Conservation (phyloP, 192 early-diverging fungal species). For the Pilaira anomala region DNA sequence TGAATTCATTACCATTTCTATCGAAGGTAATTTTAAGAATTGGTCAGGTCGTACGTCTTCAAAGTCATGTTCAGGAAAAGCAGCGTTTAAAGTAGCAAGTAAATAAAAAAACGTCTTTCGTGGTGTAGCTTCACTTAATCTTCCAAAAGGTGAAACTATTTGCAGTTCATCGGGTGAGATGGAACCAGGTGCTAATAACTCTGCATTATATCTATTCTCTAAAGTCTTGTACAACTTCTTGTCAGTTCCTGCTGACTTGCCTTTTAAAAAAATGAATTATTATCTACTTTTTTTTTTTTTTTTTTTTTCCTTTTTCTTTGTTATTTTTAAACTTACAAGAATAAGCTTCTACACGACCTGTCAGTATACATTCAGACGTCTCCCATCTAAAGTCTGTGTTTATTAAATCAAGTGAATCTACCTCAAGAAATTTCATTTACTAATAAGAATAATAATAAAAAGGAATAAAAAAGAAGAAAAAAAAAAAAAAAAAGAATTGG, state of each 20-base stretch:
- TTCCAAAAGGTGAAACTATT: conserved; percentile 82
- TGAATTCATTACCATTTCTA: conserved; percentile 71
- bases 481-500: not conserved
- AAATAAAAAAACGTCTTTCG: conserved; percentile 91
- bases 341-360: conserved; percentile 89
- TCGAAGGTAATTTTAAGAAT: conserved; percentile 73
- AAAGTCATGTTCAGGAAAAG: conserved; percentile 97
- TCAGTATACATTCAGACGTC: conserved; percentile 77
- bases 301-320: too few species aligned
- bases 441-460: not conserved
- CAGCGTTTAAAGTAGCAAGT: conserved; percentile 92
- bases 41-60: conserved; percentile 79
- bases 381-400: conserved; percentile 85
- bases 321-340: conserved; percentile 77
- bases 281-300: not conserved
- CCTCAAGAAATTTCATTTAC: conserved; percentile 31
- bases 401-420: conserved; percentile 68
- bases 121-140: conserved; percentile 77
- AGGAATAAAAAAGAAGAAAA: not conserved
- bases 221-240: conserved; percentile 88
- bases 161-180: conserved; percentile 69
- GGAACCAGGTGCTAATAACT: conserved; percentile 56
- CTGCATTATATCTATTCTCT: conserved; percentile 76
- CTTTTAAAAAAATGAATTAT: conserved; percentile 40
- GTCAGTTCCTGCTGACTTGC: conserved; percentile 90